Percentiles rank a stretch among this genome's conserved stretches.
These are phyloP conservation scores for Paspalum vaginatum DNA, from an alignment of 176 grass and related monocot species.

Conservation along the genomic window DNA sequence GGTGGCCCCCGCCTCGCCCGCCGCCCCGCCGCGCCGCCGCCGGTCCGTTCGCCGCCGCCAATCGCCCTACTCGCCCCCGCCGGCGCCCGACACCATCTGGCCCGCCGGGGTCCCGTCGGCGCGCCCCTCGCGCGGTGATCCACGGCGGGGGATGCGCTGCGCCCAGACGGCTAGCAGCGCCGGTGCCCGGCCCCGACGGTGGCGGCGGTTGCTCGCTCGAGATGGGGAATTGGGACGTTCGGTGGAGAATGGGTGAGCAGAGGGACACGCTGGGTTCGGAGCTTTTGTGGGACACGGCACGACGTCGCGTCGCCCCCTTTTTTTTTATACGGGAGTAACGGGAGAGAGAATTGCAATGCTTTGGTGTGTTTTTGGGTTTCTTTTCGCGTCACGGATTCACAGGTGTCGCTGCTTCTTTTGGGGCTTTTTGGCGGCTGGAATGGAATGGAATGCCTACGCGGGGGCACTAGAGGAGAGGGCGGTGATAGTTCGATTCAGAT, in stretches of 20 bases:
- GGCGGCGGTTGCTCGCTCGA: background rate
- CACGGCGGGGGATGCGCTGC: constrained; percentile 40
- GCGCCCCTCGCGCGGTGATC: constrained; percentile 40
- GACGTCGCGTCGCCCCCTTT: no score
- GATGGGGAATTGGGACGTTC: background rate
- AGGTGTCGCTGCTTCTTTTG: background rate
- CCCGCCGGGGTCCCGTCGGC: constrained; percentile 28
- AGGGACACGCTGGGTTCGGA: background rate
- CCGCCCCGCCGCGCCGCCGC: constrained; percentile 34
- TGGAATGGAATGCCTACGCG: constrained; percentile 15
- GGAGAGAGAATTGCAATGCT: background rate
- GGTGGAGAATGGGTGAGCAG: background rate
- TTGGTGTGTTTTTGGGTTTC: background rate
- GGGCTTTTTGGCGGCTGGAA: background rate
- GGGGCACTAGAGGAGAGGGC: background rate
- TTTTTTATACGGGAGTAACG: no score
- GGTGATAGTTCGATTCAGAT: background rate
- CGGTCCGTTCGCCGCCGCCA: constrained; percentile 44
- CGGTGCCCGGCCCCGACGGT: background rate
- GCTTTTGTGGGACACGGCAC: background rate
- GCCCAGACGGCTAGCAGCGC: background rate
- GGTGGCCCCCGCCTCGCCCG: constrained; percentile 45
- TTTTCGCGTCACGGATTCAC: no score
- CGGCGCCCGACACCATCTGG: constrained; percentile 56
- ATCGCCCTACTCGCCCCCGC: constrained; percentile 35